Conservation (phyloP, 768 basidiomycete genomes). For the Russula emetica region DNA sequence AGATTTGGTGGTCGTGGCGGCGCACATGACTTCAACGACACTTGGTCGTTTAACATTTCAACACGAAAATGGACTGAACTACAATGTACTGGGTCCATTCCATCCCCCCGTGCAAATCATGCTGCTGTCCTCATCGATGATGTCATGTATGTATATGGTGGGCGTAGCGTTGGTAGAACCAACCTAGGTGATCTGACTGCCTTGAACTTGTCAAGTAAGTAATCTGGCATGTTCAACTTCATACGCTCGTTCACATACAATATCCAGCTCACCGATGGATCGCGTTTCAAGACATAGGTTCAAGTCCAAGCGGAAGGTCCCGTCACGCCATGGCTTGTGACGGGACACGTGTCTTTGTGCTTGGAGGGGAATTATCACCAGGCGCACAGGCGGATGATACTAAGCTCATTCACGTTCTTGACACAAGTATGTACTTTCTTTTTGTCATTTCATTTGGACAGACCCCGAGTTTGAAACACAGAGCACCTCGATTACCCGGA, state of each 20-base stretch:
- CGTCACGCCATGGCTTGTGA: constrained; percentile 97
- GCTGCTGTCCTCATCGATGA: constrained; percentile 95
- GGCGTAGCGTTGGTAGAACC: constrained; percentile 93
- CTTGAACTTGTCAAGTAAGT: constrained; percentile 94
- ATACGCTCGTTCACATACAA: too few species aligned
- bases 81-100: constrained; percentile 96
- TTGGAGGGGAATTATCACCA: constrained; percentile 89
- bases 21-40: constrained; percentile 97
- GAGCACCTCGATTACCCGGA: constrained; percentile 85
- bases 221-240: too few species aligned
- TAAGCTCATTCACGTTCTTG: constrained; percentile 77
- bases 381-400: constrained; percentile 74
- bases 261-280: too few species aligned
- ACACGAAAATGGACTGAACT: constrained; percentile 86
- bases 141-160: constrained; percentile 96
- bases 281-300: constrained; percentile 99
- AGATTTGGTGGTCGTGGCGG: constrained; percentile 90
- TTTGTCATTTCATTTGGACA: background rate
- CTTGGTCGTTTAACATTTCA: constrained; percentile 86
- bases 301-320: constrained; percentile 83
- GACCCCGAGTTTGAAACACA: constrained; percentile 32
- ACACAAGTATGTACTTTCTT: constrained; percentile 69
- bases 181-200: constrained; percentile 92
- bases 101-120: constrained; percentile 91
- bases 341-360: constrained; percentile 82